These are phyloP conservation scores for Cercospora sesami DNA, from an alignment of 2,329 filamentous ascomycete species.

Conservation along the genomic window DNA sequence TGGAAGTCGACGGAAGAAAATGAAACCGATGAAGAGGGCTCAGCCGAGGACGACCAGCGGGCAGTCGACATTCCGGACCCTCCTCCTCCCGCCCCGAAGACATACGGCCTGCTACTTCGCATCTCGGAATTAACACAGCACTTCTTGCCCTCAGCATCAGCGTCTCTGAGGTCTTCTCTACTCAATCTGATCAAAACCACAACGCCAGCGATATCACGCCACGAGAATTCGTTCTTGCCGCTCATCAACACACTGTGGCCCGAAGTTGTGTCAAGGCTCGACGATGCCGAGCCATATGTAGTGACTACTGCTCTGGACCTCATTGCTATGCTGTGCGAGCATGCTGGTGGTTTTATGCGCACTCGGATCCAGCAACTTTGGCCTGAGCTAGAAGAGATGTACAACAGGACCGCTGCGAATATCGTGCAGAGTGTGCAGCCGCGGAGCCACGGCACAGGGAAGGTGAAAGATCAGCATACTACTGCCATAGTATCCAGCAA, in stretches of 20 bases:
- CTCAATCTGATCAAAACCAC: conserved; percentile 74
- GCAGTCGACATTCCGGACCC: conserved; percentile 34
- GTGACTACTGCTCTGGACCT: conserved; percentile 69
- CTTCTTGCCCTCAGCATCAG: conserved; percentile 82
- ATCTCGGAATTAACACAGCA: conserved; percentile 85
- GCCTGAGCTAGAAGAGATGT: conserved; percentile 42
- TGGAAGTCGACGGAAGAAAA: conserved; percentile 37
- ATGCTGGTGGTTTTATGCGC: conserved; percentile 78
- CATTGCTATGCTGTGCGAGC: conserved; percentile 66
- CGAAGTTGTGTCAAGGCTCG: conserved; percentile 67
- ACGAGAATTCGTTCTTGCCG: conserved; percentile 83
- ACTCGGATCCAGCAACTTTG: conserved; percentile 74
- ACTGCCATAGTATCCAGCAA: neutral
- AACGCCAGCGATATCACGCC: conserved; percentile 67
- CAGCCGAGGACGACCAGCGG: conserved; percentile 25
- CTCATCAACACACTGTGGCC: conserved; percentile 91
- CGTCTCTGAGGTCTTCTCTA: conserved; percentile 73
- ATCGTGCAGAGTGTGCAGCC: conserved; percentile 16
- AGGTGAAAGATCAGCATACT: neutral
- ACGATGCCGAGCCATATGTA: conserved; percentile 68
- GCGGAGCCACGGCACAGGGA: neutral
- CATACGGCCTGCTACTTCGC: conserved; percentile 76
- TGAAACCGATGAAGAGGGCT: conserved; percentile 31
- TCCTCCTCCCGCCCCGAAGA: conserved; percentile 68
- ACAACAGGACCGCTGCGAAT: conserved; percentile 19